Conservation (phyloP, 2,329 filamentous ascomycete genomes). For the Dactylellina haptotyla region DNA sequence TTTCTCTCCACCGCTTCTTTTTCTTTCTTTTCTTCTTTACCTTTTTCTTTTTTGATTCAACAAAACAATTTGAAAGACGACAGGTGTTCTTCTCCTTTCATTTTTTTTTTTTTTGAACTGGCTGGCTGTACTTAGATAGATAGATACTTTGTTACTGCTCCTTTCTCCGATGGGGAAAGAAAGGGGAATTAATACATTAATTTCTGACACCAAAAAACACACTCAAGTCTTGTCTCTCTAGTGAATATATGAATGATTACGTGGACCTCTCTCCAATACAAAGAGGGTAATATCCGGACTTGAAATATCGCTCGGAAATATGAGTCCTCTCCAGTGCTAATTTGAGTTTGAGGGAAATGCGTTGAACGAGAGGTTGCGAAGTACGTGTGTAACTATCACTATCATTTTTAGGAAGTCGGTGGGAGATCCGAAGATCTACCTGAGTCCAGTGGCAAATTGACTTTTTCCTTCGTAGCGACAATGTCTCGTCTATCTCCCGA, state of each 20-base stretch:
- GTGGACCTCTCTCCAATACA: too few species aligned
- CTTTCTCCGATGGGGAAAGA: background rate
- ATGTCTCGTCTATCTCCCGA: too few species aligned
- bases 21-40: slow-evolving; percentile 9
- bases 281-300: too few species aligned
- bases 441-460: too few species aligned
- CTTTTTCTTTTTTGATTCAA: background rate
- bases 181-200: slow-evolving; percentile 19
- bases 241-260: background rate
- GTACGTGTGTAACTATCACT: background rate
- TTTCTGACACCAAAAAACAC: background rate
- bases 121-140: background rate
- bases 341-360: too few species aligned
- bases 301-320: too few species aligned
- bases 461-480: too few species aligned
- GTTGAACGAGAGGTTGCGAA: background rate
- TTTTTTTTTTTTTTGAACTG: background rate
- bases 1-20: too few species aligned
- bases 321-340: too few species aligned
- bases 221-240: background rate
- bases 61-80: background rate
- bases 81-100: background rate
- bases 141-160: background rate
- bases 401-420: background rate
- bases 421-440: too few species aligned